Evolutionary conservation across 345 rosid genomes (phyloP), one percentile per base, ranked within the genome.

Genomic region (Melastoma malabathricum): DNA sequence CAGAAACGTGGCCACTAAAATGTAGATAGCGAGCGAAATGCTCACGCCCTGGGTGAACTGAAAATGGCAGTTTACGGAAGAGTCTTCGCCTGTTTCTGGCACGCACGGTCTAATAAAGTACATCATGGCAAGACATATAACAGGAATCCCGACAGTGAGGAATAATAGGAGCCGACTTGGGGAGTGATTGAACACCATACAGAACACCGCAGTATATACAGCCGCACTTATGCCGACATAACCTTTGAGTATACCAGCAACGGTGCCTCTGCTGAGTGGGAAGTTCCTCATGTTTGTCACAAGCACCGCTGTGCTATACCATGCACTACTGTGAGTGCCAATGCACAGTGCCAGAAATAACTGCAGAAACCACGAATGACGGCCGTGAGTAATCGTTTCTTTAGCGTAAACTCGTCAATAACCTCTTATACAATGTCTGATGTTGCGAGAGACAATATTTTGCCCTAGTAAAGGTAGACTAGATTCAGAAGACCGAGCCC

Each of bases 271-370:
- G 53, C 79, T 78, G 22, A 80, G 71, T 31, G 94, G 94, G 57
- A 89, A 89, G 72, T 88, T 88, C 76, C 85, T 78, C 97, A 88
- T 88, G 67, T 88, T 88, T 44, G 97, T 88, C 47, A 84, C 95
- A 15, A 88, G 80, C 64, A 84, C 86, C 46, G 92, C 86, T 13
- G 94, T 88, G 57, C 84, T 78, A 67, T 72, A 78, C 97, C 97
- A 88, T 43, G 95, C 83, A 64, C 71, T 80, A 65, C 96, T 79
- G 57, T 87, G 82, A 47, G 93, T 64, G 10, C 72, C 99, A 34
- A 92, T 50, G 59, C 61, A 75, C 18, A 84, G 82, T 20, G 94
- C 95, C 38, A 83, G 48, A 72, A 82, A 92, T 53, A 92, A 65
- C 99, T 92, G 80, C 70, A 27, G 31, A 5, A 9, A 31, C 7